Evolutionary conservation across 306 rosid genomes (phyloP), one percentile per base, ranked within the genome.

Genomic region (Cucumis cinereus): DNA sequence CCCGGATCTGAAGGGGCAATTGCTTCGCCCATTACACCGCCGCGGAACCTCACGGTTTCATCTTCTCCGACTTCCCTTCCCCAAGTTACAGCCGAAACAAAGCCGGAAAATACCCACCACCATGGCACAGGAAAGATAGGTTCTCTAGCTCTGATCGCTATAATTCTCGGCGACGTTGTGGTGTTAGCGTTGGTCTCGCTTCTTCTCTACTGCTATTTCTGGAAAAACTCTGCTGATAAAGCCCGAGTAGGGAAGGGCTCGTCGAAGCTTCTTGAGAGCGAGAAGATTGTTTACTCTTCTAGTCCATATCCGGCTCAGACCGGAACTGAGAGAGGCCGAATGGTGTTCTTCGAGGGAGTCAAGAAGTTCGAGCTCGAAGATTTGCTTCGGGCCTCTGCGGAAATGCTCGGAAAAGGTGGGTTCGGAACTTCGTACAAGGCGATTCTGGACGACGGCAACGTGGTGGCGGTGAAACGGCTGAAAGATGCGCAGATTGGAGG

Each of bases 371-470:
- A 93, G 83, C 85, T 91, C 1, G 98, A 91, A 78, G 97, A 93
- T 59, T 67, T 93, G 81, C 85, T 93, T 3, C 80, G 92, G 4
- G 93, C 98, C 23, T 93, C 98, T 3, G 97, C 98, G 49, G 97
- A 91, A 82, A 89, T 93, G 98, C 60, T 93, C 75, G 98, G 98
- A 10, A 93, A 93, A 67, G 97, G 98, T 0, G 90, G 86, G 76
- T 89, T 88, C 10, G 98, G 98, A 3, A 91, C 96, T 17, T 88
- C 93, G 14, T 93, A 93, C 62, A 93, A 93, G 78, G 98, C 97
- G 8, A 88, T 91, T 20, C 86, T 93, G 6, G 96, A 93, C 35
- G 97, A 93, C 20, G 98, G 98, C 0, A 87, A 73, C 17, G 92
- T 91, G 7, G 93, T 93, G 3, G 97, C 96, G 1, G 97, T 93